Evolutionary conservation across 768 basidiomycete genomes (phyloP).

Genomic region (Tylopilus rubrobrunneus): DNA sequence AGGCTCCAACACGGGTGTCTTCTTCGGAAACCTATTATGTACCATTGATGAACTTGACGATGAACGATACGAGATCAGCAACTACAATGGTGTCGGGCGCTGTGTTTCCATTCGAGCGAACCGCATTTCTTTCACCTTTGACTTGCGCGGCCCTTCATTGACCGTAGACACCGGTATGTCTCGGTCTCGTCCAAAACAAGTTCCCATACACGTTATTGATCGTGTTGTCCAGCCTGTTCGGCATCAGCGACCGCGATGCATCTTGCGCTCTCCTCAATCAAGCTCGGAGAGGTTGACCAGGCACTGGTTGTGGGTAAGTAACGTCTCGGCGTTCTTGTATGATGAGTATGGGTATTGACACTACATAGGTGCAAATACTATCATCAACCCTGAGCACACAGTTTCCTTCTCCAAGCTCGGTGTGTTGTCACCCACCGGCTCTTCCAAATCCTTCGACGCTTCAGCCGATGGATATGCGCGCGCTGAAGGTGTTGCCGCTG

Average conservation of each 20-base stretch:
- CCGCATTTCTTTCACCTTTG: conserved; percentile 33
- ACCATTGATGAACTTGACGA: conserved; percentile 29
- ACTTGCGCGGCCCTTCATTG: conserved; percentile 45
- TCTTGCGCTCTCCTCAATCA: conserved; percentile 43
- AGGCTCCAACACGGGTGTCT: conserved; percentile 40
- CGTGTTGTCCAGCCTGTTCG: conserved; percentile 33
- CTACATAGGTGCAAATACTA: conserved; percentile 25
- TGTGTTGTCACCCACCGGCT: conserved; percentile 34
- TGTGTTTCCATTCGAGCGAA: conserved; percentile 30
- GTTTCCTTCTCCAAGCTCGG: conserved; percentile 28
- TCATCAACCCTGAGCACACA: conserved; percentile 26
- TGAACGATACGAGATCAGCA: conserved; percentile 26
- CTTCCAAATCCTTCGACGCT: conserved; percentile 31
- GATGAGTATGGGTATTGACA: neutral
- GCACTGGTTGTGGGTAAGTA: conserved; percentile 38
- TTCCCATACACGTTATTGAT: neutral
- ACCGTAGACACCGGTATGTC: conserved; percentile 36
- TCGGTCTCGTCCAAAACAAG: neutral
- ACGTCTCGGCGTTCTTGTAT: neutral
- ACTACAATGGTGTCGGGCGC: conserved; percentile 29
- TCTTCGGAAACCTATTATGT: conserved; percentile 31
- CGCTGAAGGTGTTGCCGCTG: conserved; percentile 28
- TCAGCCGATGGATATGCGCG: conserved; percentile 32
- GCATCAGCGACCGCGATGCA: conserved; percentile 46
- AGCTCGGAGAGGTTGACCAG: conserved; percentile 42